Conservation (phyloP, 495 filamentous ascomycete genomes). For the Usnea hakonensis region DNA sequence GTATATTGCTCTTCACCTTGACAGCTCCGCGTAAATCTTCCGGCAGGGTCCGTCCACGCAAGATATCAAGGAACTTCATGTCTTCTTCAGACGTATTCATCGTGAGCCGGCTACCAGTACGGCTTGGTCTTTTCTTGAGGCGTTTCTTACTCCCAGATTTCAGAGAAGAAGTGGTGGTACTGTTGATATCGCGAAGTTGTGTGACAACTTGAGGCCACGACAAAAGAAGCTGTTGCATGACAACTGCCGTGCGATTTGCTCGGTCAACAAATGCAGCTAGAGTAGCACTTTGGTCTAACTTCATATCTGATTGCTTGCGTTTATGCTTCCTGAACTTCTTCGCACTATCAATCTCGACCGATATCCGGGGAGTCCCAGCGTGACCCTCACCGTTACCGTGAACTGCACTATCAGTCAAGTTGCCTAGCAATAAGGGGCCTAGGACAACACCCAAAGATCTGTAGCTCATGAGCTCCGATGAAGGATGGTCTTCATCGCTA, state of each 20-base stretch:
- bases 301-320: background rate
- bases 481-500: slow-evolving; percentile 22
- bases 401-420: slow-evolving; percentile 42
- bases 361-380: slow-evolving; percentile 31
- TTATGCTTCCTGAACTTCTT: slow-evolving; percentile 26
- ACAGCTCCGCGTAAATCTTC: slow-evolving; percentile 5
- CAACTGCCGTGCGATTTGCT: slow-evolving; percentile 43
- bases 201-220: slow-evolving; percentile 52
- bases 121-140: slow-evolving; percentile 2
- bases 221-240: slow-evolving; percentile 51
- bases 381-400: slow-evolving; percentile 29
- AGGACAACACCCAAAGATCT: slow-evolving; percentile 56
- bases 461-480: slow-evolving; percentile 49
- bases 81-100: slow-evolving; percentile 18
- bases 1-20: slow-evolving; percentile 17
- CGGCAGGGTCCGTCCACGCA: slow-evolving; percentile 12
- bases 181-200: slow-evolving; percentile 29
- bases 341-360: slow-evolving; percentile 31
- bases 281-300: slow-evolving; percentile 21
- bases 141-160: slow-evolving; percentile 3
- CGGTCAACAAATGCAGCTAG: slow-evolving; percentile 33
- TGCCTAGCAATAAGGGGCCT: slow-evolving; percentile 54
- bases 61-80: slow-evolving; percentile 10
- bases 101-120: slow-evolving; percentile 11
- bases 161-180: background rate